Evolutionary conservation across 2,329 filamentous ascomycete species (phyloP).

Genomic region (Pleoardoris graminearum): DNA sequence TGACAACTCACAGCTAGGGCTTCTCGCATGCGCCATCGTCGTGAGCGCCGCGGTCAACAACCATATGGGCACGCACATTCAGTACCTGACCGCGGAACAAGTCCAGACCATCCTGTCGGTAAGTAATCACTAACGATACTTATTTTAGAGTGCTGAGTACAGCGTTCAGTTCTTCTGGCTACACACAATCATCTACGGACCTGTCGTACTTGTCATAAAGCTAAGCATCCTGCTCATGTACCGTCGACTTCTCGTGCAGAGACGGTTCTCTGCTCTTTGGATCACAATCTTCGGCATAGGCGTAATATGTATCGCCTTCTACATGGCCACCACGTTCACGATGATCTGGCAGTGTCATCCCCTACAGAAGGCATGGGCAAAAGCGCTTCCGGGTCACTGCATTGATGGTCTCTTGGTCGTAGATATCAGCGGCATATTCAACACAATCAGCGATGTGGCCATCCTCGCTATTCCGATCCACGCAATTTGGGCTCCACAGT

Average conservation of each 20-base stretch:
- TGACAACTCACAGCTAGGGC: conserved; percentile 3
- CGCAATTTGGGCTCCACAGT: conserved; percentile 7
- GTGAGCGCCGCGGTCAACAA: conserved; percentile 4
- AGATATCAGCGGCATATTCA: conserved; percentile 13
- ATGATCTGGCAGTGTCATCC: conserved; percentile 14
- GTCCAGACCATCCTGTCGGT: conserved; percentile 4
- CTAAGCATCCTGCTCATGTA: conserved; percentile 14
- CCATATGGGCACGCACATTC: conserved; percentile 10
- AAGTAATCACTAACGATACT: neutral
- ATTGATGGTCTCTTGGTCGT: conserved; percentile 6
- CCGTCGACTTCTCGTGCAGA: conserved; percentile 12
- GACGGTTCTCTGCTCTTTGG: conserved; percentile 13
- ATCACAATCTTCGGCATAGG: conserved; percentile 8
- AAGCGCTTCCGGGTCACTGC: conserved; percentile 1
- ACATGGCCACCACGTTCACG: conserved; percentile 8
- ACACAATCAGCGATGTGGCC: conserved; percentile 11
- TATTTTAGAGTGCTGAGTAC: neutral
- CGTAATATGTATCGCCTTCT: conserved; percentile 9
- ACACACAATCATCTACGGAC: conserved; percentile 14
- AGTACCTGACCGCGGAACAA: conserved; percentile 5
- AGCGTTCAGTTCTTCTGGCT: conserved; percentile 13
- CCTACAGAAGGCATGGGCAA: conserved; percentile 1
- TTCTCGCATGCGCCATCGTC: conserved; percentile 11
- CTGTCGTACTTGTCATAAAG: conserved; percentile 14
- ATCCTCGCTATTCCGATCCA: conserved; percentile 12